Evolutionary conservation across 2,329 filamentous ascomycete genomes (phyloP), one percentile per base, ranked within the genome.

Genomic region (Colletotrichum musicola): DNA sequence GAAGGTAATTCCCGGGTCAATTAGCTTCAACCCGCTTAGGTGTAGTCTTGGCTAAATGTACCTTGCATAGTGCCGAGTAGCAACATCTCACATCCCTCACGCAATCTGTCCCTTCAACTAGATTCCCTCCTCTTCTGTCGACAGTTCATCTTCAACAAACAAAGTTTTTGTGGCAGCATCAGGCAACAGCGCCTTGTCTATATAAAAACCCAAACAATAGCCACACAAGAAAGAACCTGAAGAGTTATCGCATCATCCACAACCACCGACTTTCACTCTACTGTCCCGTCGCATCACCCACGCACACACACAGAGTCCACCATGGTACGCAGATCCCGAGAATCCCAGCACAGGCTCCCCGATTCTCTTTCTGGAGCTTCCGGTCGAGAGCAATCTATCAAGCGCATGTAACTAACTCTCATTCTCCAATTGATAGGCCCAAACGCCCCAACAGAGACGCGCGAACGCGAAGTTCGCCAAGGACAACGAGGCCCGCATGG

Each of bases 361-460:
- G 20, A 22, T 47, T 5, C n/a, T 35, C 30, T 10, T 10, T 10
- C 30, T 35, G 30, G 30, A 35, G 30, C 30, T 35, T 10, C 30
- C 10, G 10, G 30, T 12, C 13, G n/a, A n/a, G 13, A 4, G 46
- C 46, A 49, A 25, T 25, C 22, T 44, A 27, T 46, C 10, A 22
- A 6, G n/a, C 22, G 47, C 49, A 53, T 12, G 3, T 13, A 6
- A 6, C 16, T 18, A 16, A 20, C 63, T 22, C 68, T 68, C 27
- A 62, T 58, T 25, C 30, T 14, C 3, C 20, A 16, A 25, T 51
- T 16, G 10, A 20, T 76, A 94, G 92, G 92, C 90, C 74, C 93
- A 95, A 90, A 96, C 93, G 73, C 93, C 91, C 74, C 88, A 93
- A 81, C 93, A 96, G 85, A 91, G 93, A 79, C 89, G 89, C 77